A percentile compares a stretch with the other conserved stretches of the same genome.
phyloP scores from a whole-genome alignment of 371 early-diverging fungal genomes.

The Conidiobolus incongruus region DNA sequence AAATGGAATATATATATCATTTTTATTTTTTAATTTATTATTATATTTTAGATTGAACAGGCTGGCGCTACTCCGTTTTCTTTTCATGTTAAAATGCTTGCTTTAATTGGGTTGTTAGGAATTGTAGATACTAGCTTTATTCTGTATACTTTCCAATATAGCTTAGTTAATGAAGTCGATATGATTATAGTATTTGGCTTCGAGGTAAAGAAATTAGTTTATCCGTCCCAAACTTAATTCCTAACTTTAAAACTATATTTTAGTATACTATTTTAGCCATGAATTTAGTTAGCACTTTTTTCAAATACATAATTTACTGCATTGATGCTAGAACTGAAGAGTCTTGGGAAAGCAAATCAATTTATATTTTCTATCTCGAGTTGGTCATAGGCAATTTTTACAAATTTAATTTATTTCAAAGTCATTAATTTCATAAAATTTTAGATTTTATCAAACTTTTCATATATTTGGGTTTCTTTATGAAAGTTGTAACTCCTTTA shows the following conservation, averaged over 20 bases:
- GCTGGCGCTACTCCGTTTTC: slow-evolving; percentile 28
- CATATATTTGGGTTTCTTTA: slow-evolving; percentile 69
- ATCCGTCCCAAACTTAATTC: no score
- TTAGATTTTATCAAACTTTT: slow-evolving; percentile 71
- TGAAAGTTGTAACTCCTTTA: slow-evolving; percentile 51
- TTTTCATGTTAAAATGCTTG: slow-evolving; percentile 43
- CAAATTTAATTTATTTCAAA: no score
- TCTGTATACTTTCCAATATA: slow-evolving; percentile 32
- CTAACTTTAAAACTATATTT: neutral
- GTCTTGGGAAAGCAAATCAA: slow-evolving; percentile 87
- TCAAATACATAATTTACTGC: slow-evolving; percentile 64
- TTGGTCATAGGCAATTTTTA: slow-evolving; percentile 49
- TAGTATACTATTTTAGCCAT: slow-evolving; percentile 73
- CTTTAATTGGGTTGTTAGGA: slow-evolving; percentile 34
- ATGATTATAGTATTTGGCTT: slow-evolving; percentile 94
- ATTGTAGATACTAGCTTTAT: slow-evolving; percentile 43
- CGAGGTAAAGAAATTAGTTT: no score
- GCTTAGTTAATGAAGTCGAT: slow-evolving; percentile 34
- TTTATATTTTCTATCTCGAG: slow-evolving; percentile 74
- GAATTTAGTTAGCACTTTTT: slow-evolving; percentile 35
- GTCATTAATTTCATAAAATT: no score
- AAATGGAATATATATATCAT: no score
- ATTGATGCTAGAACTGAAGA: slow-evolving; percentile 58
- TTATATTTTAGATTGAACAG: slow-evolving; percentile 60
- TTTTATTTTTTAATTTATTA: neutral